phyloP scores from a whole-genome alignment of 345 rosid genomes.

The Punica granatum region DNA sequence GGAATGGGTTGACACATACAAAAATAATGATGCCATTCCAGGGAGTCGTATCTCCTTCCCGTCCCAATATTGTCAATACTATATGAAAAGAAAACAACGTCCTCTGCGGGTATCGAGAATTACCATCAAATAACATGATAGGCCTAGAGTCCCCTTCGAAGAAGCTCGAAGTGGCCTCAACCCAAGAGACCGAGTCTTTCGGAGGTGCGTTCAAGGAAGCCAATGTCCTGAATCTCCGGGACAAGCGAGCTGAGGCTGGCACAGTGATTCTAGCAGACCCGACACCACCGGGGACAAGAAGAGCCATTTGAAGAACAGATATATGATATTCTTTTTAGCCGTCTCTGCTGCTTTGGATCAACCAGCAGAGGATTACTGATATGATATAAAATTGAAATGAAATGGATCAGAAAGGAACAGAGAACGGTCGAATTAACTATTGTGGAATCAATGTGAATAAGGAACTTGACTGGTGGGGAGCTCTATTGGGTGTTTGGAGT shows the following conservation, averaged over 20 bases:
- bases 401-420: not conserved
- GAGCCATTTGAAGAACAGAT: conserved; percentile 32
- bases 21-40: no score
- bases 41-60: no score
- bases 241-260: conserved; percentile 15
- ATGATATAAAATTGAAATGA: not conserved
- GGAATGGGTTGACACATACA: not conserved
- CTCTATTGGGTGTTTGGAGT: not conserved
- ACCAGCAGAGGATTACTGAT: not conserved
- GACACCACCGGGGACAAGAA: conserved; percentile 30
- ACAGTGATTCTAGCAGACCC: conserved; percentile 19
- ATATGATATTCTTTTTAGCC: no score
- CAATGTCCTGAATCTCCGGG: conserved; percentile 19
- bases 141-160: conserved; percentile 72
- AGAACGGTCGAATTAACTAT: not conserved
- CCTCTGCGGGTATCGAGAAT: not conserved
- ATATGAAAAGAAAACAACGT: not conserved
- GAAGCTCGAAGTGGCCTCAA: conserved; percentile 51
- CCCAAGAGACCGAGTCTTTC: conserved; percentile 32
- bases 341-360: not conserved
- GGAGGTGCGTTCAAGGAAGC: conserved; percentile 35
- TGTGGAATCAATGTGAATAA: not conserved
- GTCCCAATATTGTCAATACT: no score
- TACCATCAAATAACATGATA: conserved; percentile 88
- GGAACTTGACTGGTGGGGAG: not conserved